A percentile compares a stretch with the other conserved stretches of the same genome.
phyloP scores from a whole-genome alignment of 169 alveolate genomes.

The Cryptosporidium felis region DNA sequence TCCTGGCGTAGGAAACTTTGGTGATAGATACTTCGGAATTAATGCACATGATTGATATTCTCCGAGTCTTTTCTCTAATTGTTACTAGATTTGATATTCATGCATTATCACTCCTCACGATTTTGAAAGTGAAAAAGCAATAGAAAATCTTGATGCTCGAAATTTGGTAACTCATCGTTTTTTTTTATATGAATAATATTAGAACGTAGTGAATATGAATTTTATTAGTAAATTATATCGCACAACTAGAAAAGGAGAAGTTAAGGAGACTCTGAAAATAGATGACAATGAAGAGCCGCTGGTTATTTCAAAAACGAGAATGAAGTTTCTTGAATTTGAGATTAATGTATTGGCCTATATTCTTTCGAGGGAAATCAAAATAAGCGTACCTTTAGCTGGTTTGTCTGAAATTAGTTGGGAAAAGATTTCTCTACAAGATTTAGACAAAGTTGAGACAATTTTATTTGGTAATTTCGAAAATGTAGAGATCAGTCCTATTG shows the following conservation, averaged over 20 bases:
- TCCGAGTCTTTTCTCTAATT: background rate
- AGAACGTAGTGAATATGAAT: no score
- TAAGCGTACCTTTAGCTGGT: background rate
- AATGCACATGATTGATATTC: background rate
- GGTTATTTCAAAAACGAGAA: conserved; percentile 12
- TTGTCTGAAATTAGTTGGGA: conserved; percentile 16
- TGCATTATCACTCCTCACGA: background rate
- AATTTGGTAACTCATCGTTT: background rate
- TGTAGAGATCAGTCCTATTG: conserved; percentile 24
- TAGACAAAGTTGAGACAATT: conserved; percentile 20
- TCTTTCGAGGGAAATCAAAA: conserved; percentile 33
- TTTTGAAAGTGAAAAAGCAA: no score
- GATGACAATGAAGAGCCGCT: conserved; percentile 30
- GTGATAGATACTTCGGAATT: conserved; percentile 85
- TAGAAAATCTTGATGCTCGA: background rate
- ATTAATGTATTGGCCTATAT: conserved; percentile 12
- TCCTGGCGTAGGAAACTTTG: conserved; percentile 86
- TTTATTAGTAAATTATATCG: conserved; percentile 30
- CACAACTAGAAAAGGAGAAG: background rate
- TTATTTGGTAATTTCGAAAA: background rate
- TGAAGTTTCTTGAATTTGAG: conserved; percentile 31
- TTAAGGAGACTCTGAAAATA: background rate
- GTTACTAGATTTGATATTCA: background rate
- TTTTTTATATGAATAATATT: background rate
- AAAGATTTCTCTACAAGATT: conserved; percentile 4